phyloP scores from a whole-genome alignment of 164 flowering plant species.

The Brasenia schreberi region DNA sequence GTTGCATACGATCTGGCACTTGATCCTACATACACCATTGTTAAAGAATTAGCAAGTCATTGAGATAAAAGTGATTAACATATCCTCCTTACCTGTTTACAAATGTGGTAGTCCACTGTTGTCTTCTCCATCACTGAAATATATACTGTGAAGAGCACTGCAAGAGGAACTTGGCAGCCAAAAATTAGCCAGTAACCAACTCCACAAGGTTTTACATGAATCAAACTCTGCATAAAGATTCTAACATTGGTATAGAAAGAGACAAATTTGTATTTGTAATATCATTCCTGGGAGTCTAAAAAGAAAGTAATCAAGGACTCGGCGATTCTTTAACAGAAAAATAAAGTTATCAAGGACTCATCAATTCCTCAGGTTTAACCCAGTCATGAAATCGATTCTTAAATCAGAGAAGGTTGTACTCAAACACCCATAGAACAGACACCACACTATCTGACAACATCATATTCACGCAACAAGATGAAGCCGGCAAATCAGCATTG shows the following conservation, averaged over 20 bases:
- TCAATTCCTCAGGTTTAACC: background rate
- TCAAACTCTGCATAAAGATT: conserved; percentile 27
- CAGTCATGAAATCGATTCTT: background rate
- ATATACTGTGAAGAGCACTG: conserved; percentile 37
- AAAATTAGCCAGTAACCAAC: conserved; percentile 43
- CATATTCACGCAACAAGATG: too few species aligned
- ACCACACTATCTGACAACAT: too few species aligned
- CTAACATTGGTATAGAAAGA: background rate
- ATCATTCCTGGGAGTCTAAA: too few species aligned
- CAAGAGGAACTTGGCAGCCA: conserved; percentile 46
- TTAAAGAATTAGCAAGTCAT: background rate
- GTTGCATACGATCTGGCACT: background rate
- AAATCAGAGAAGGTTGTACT: background rate
- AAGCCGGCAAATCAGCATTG: too few species aligned
- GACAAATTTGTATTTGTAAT: background rate
- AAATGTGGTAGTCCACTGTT: conserved; percentile 3
- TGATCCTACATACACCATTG: background rate
- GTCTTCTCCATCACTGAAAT: conserved; percentile 14
- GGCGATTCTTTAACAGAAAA: too few species aligned
- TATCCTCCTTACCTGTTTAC: conserved; percentile 18
- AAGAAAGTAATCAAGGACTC: too few species aligned
- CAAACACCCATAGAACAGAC: too few species aligned
- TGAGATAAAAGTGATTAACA: background rate
- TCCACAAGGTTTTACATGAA: conserved; percentile 39
- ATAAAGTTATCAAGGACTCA: background rate